These are phyloP conservation scores for Urochloa ruziziensis DNA, from an alignment of 176 grass and related monocot species.

Conservation along the genomic window DNA sequence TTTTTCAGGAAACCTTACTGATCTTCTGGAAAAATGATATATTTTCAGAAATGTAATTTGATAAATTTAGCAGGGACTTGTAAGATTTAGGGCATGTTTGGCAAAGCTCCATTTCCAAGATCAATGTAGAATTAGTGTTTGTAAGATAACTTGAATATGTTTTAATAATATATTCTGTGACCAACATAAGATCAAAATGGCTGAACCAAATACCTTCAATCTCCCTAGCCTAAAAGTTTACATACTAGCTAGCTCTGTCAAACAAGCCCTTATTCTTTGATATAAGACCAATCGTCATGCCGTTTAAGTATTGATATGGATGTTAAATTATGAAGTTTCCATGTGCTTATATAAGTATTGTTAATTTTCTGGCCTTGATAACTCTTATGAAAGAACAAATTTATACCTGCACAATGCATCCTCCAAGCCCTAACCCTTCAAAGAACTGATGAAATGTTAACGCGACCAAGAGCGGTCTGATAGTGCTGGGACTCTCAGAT, in stretches of 20 bases:
- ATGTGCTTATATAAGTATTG: background rate
- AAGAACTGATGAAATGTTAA: constrained; percentile 71
- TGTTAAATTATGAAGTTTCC: background rate
- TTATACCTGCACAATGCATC: constrained; percentile 52
- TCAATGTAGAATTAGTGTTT: background rate
- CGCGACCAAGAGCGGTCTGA: constrained; percentile 54
- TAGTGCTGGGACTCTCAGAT: constrained; percentile 43
- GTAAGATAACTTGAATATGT: no score
- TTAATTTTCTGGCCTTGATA: background rate
- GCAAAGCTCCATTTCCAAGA: background rate
- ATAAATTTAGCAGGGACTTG: no score
- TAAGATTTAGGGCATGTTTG: background rate
- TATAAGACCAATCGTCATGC: no score
- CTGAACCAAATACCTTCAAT: no score
- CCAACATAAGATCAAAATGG: no score
- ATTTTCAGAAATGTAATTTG: background rate
- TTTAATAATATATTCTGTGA: no score
- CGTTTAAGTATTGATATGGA: no score
- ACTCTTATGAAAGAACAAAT: background rate
- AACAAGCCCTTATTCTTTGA: no score
- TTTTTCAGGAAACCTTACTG: background rate
- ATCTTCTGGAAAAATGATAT: background rate
- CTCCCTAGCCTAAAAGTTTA: no score
- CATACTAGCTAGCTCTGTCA: no score
- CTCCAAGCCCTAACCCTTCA: constrained; percentile 54